Evolutionary conservation across 768 basidiomycete genomes (phyloP).

Genomic region (Collybia sp.): DNA sequence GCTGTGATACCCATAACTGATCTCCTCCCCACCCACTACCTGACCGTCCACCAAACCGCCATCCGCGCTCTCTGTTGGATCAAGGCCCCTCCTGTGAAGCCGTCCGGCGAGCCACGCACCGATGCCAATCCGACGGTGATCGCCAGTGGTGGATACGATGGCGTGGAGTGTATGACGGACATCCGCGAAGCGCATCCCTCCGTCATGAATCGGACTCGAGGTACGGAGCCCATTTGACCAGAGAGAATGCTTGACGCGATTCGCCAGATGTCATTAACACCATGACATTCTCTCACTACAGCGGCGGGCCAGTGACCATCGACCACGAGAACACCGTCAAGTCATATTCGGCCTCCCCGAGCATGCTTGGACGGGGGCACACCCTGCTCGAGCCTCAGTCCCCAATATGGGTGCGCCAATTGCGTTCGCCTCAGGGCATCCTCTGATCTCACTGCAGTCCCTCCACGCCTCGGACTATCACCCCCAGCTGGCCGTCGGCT

Average conservation of each 20-base stretch:
- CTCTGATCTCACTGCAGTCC: constrained; percentile 37
- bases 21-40: constrained; percentile 66
- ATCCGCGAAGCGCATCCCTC: constrained; percentile 65
- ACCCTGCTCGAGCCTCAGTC: constrained; percentile 70
- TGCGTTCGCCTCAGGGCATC: not conserved
- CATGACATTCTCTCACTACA: constrained; percentile 62
- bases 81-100: constrained; percentile 51
- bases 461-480: constrained; percentile 80
- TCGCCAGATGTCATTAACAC: constrained; percentile 64
- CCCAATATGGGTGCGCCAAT: constrained; percentile 71
- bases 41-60: constrained; percentile 73
- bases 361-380: constrained; percentile 71
- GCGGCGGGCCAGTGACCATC: constrained; percentile 68
- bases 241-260: not conserved
- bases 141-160: constrained; percentile 78
- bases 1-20: constrained; percentile 23
- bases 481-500: constrained; percentile 76
- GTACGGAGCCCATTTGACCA: constrained; percentile 24
- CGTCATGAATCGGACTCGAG: constrained; percentile 75
- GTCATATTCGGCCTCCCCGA: constrained; percentile 65
- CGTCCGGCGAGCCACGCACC: constrained; percentile 38
- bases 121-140: constrained; percentile 68
- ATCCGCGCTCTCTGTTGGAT: constrained; percentile 77
- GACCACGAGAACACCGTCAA: constrained; percentile 84
- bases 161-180: constrained; percentile 71